These are phyloP conservation scores for Schizophyllum amplum DNA, from an alignment of 1,284 basidiomycete species.

Conservation along the genomic window DNA sequence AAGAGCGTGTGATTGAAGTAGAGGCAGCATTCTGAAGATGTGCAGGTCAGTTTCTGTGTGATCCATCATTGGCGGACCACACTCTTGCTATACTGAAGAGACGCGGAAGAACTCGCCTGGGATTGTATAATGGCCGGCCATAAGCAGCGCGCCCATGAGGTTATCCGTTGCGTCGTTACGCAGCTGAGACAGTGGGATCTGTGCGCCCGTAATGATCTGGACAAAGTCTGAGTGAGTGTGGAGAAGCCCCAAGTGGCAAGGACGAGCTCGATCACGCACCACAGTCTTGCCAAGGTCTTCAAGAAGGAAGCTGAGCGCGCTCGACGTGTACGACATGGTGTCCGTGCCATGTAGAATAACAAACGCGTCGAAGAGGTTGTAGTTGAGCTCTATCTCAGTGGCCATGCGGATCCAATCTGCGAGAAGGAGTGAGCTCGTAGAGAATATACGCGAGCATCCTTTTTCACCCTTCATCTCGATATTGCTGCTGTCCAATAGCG, in stretches of 20 bases:
- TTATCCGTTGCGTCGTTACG: slow-evolving; percentile 90
- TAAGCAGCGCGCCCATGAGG: slow-evolving; percentile 77
- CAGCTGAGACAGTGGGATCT: slow-evolving; percentile 84
- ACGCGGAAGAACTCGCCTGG: slow-evolving; percentile 69
- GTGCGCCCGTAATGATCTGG: slow-evolving; percentile 84
- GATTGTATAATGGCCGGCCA: slow-evolving; percentile 86
- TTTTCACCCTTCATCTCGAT: slow-evolving; percentile 65
- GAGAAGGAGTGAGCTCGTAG: slow-evolving; percentile 9
- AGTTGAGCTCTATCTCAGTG: slow-evolving; percentile 87
- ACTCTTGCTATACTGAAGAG: background rate
- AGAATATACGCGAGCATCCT: background rate
- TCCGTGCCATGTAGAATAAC: slow-evolving; percentile 91
- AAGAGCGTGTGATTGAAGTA: slow-evolving; percentile 88
- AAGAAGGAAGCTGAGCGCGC: slow-evolving; percentile 81
- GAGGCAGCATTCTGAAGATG: slow-evolving; percentile 72
- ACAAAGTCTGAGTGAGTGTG: background rate
- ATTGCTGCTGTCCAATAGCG: slow-evolving; percentile 83
- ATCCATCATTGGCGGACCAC: slow-evolving; percentile 3
- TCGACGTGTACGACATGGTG: slow-evolving; percentile 86
- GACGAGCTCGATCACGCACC: slow-evolving; percentile 29
- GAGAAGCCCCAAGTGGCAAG: background rate
- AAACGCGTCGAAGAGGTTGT: slow-evolving; percentile 86
- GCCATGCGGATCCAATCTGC: slow-evolving; percentile 86
- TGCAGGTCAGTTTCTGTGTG: no score
- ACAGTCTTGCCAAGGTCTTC: slow-evolving; percentile 89